Base-by-base conservation (phyloP, 2,329 filamentous ascomycete genomes). In the Penicillium sp. region DNA sequence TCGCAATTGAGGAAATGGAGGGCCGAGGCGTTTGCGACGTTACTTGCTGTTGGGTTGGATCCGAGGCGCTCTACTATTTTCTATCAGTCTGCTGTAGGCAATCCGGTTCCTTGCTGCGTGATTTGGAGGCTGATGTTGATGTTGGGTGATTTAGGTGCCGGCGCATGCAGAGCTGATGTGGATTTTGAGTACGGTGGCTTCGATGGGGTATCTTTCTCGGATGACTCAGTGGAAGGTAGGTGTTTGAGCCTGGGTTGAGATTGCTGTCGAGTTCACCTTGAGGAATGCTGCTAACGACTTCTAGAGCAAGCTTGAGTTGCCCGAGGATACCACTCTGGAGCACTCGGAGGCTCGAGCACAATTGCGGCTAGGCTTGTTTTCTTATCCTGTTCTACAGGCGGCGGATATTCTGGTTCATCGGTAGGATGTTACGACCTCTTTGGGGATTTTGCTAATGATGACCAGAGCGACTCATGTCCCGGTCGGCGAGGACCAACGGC, bases 151-250 rank as follows among this genome's bases (percentile, higher is more conserved):
- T 16, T 47, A 85, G 79, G 80, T 89, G 2, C 72, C 80, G 12
- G 80, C 82, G 31, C 92, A 96, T 66, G 71, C 84, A 3, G 89
- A 96, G 64, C 74, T 98, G 47, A 94, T 95, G 85, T 98, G 92
- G 92, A 88, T 96, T 57, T 68, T 98, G 45, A 90, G 86, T 58
- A 95, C 89, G 50, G 84, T 85, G 35, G 85, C 92, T 15, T 90
- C 85, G 4, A 88, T 92, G 64, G 92, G 92, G 26, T 94, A 95
- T 65, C 70, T 98, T n/a, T 84, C 84, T 7, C 76, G 92, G n/a
- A 98, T 98, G 92, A 96, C 92, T 17, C 92, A 96, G 65, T 98
- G 92, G 89, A 98, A 98, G 80, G 87, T n/a, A n/a, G n/a, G n/a
- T n/a, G n/a, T n/a, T n/a, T n/a, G n/a, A n/a, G n/a, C n/a, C n/a